These are phyloP conservation scores for Prunus yedoensis DNA, from an alignment of 331 rosid species.

Conservation along the genomic window DNA sequence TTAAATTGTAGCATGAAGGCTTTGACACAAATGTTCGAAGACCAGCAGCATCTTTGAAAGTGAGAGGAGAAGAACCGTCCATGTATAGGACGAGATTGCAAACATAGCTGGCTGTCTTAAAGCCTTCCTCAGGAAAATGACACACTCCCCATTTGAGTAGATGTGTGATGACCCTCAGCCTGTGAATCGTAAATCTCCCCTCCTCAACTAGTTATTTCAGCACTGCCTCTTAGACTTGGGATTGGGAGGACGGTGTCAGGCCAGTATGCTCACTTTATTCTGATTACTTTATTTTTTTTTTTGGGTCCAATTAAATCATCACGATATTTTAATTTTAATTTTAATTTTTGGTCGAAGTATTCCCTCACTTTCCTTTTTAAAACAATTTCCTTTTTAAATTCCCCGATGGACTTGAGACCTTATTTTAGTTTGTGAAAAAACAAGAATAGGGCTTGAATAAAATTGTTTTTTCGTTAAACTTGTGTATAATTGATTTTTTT, in stretches of 20 bases:
- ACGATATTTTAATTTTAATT: too few relatives aligned
- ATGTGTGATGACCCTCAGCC: slow-evolving; percentile 20
- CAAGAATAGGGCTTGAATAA: too few relatives aligned
- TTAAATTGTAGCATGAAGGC: slow-evolving; percentile 20
- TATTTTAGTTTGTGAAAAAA: too few relatives aligned
- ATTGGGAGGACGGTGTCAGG: slow-evolving; percentile 7
- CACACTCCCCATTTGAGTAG: slow-evolving; percentile 35
- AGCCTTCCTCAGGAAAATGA: slow-evolving; percentile 19
- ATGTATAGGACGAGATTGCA: slow-evolving; percentile 1
- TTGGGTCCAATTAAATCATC: too few relatives aligned
- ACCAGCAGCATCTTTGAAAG: neutral
- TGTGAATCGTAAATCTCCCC: slow-evolving; percentile 17
- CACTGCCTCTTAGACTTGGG: neutral
- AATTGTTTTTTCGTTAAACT: too few relatives aligned
- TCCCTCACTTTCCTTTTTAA: too few relatives aligned
- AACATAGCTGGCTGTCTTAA: slow-evolving; percentile 17
- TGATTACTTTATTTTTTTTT: too few relatives aligned
- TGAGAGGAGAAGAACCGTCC: neutral
- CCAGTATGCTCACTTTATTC: slow-evolving; percentile 20
- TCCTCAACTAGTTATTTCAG: neutral
- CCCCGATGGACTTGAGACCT: too few relatives aligned
- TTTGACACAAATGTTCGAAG: neutral
- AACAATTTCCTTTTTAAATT: too few relatives aligned
- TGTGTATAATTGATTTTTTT: too few relatives aligned
- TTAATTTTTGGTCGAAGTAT: too few relatives aligned